Evolutionary conservation across 768 basidiomycete species (phyloP), one percentile per base, ranked within the genome.

Genomic region (Mycena crocata): DNA sequence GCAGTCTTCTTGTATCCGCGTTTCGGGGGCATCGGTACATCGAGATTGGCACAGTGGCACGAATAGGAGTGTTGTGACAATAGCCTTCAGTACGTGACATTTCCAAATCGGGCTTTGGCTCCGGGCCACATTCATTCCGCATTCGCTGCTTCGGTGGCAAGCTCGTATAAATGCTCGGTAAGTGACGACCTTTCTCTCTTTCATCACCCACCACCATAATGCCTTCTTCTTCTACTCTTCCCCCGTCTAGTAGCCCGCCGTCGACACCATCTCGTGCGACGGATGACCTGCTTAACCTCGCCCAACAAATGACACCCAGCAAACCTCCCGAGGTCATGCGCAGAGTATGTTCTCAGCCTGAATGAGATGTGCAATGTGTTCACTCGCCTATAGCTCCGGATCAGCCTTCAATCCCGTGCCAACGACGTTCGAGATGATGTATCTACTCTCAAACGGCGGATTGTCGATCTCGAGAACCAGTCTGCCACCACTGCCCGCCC

Each of bases 1-100:
- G 44, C 44, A 21, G 8, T 30, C 9, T 30, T 50, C 49, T 54
- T n/a, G 12, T 54, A 34, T 35, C 31, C 17, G 24, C n/a, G n/a
- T 54, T 54, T 54, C 19, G 51, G 51, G 15, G 51, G 51, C 51
- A 54, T 54, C n/a, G n/a, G n/a, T n/a, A n/a, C n/a, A n/a, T n/a
- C n/a, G n/a, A n/a, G n/a, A n/a, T n/a, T n/a, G n/a, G n/a, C n/a
- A n/a, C n/a, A n/a, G n/a, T n/a, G n/a, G n/a, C n/a, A n/a, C n/a
- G n/a, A n/a, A n/a, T n/a, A n/a, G n/a, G n/a, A n/a, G n/a, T n/a
- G n/a, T n/a, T n/a, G n/a, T n/a, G n/a, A n/a, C n/a, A n/a, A n/a
- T n/a, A n/a, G n/a, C n/a, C n/a, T n/a, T n/a, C n/a, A n/a, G n/a
- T n/a, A n/a, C n/a, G n/a, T n/a, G n/a, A n/a, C n/a, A n/a, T n/a